phyloP scores from a whole-genome alignment of 2,329 filamentous ascomycete genomes.

The Diaporthe ilicicola region DNA sequence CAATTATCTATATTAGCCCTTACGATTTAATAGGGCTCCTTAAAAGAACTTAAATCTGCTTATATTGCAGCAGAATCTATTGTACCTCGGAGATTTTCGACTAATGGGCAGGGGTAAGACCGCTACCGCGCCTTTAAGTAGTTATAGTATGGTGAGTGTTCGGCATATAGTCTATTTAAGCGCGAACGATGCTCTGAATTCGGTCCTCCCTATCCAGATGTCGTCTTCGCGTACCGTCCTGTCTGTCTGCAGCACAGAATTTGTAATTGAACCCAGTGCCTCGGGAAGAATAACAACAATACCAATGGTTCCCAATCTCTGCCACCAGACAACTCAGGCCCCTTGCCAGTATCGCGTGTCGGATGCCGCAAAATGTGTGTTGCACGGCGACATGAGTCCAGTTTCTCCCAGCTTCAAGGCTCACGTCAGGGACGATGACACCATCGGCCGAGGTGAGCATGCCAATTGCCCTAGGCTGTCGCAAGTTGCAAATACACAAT shows the following conservation, averaged over 20 bases:
- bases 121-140: too few relatives aligned
- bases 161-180: too few relatives aligned
- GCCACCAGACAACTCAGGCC: background rate
- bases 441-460: conserved; percentile 53
- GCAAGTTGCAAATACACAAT: background rate
- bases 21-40: too few relatives aligned
- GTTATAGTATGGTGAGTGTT: background rate
- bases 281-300: background rate
- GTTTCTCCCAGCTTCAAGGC: background rate
- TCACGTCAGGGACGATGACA: conserved; percentile 4
- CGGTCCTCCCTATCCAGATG: background rate
- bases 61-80: too few relatives aligned
- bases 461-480: conserved; percentile 46
- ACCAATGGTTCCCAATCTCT: background rate
- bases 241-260: background rate
- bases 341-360: too few relatives aligned
- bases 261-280: background rate
- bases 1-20: too few relatives aligned
- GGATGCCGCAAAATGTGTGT: background rate
- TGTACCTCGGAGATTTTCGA: too few relatives aligned
- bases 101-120: too few relatives aligned
- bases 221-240: background rate
- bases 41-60: too few relatives aligned
- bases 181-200: too few relatives aligned
- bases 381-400: background rate